Conservation (phyloP, 768 basidiomycete species). For the Naganishia randhawae region DNA sequence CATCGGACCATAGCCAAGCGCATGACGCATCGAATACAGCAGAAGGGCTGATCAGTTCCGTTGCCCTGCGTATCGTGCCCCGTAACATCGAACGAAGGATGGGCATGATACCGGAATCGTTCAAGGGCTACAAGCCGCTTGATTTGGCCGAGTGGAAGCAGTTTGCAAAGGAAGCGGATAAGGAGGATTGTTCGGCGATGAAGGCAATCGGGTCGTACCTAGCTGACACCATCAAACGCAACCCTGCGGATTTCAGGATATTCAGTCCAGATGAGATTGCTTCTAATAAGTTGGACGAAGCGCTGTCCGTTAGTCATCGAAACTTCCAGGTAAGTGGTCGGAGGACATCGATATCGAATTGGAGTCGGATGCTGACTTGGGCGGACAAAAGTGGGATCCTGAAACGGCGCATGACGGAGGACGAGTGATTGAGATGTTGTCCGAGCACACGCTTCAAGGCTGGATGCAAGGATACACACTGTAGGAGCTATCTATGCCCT, state of each 20-base stretch:
- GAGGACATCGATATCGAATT: background rate
- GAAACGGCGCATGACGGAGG: conserved; percentile 64
- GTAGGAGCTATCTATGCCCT: background rate
- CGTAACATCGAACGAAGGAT: conserved; percentile 52
- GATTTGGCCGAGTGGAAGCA: conserved; percentile 64
- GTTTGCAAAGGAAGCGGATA: conserved; percentile 57
- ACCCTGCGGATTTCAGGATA: conserved; percentile 74
- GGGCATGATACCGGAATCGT: conserved; percentile 64
- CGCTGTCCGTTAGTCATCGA: conserved; percentile 60
- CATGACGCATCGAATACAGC: conserved; percentile 36
- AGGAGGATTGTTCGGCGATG: conserved; percentile 74
- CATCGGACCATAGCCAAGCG: conserved; percentile 31
- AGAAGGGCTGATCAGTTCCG: conserved; percentile 38
- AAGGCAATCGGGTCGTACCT: conserved; percentile 56
- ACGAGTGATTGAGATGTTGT: conserved; percentile 77
- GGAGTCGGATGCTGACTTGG: background rate
- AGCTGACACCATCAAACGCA: conserved; percentile 57
- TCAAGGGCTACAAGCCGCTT: conserved; percentile 62
- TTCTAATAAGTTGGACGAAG: conserved; percentile 81
- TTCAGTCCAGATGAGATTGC: conserved; percentile 87
- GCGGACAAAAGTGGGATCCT: conserved; percentile 60
- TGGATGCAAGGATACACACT: conserved; percentile 91
- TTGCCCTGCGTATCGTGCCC: conserved; percentile 47
- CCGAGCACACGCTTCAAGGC: conserved; percentile 43
- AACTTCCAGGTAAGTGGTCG: conserved; percentile 61